Conservation (phyloP, 371 early-diverging fungal genomes). For the Racocetra persica region DNA sequence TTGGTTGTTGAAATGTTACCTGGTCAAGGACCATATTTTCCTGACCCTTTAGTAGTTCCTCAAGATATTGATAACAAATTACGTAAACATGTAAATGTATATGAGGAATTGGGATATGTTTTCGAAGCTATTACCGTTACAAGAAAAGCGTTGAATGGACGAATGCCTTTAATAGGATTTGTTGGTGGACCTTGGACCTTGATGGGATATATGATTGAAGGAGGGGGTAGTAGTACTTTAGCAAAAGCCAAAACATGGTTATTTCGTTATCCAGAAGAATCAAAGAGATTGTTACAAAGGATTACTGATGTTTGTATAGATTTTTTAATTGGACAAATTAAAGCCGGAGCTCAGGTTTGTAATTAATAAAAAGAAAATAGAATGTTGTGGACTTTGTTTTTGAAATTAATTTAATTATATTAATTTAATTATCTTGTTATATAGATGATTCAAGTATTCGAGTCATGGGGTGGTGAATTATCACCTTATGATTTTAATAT, state of each 20-base stretch:
- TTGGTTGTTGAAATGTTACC: conserved; percentile 93
- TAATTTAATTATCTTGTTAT: conserved; percentile 29
- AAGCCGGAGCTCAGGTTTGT: conserved; percentile 94
- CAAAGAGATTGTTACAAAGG: conserved; percentile 79
- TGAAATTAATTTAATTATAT: conserved; percentile 29
- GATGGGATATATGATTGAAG: conserved; percentile 98
- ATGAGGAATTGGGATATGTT: conserved; percentile 87
- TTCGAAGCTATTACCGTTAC: conserved; percentile 95
- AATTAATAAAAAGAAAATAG: background rate
- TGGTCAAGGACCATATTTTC: conserved; percentile 92
- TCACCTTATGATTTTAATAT: conserved; percentile 80
- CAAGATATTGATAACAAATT: conserved; percentile 72
- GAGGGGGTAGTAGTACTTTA: conserved; percentile 94
- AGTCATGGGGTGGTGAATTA: conserved; percentile 96
- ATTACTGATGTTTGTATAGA: conserved; percentile 86
- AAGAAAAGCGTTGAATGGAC: conserved; percentile 82
- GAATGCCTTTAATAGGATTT: conserved; percentile 95
- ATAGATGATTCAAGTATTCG: conserved; percentile 95
- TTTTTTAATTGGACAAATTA: conserved; percentile 92
- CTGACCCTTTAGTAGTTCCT: conserved; percentile 80
- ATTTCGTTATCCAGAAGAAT: conserved; percentile 79
- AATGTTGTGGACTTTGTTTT: no score
- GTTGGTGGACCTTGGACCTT: conserved; percentile 98
- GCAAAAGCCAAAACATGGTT: conserved; percentile 92
- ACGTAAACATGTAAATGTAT: conserved; percentile 70